phyloP scores from a whole-genome alignment of 768 basidiomycete genomes.

The Macrolepiota albuminosa region DNA sequence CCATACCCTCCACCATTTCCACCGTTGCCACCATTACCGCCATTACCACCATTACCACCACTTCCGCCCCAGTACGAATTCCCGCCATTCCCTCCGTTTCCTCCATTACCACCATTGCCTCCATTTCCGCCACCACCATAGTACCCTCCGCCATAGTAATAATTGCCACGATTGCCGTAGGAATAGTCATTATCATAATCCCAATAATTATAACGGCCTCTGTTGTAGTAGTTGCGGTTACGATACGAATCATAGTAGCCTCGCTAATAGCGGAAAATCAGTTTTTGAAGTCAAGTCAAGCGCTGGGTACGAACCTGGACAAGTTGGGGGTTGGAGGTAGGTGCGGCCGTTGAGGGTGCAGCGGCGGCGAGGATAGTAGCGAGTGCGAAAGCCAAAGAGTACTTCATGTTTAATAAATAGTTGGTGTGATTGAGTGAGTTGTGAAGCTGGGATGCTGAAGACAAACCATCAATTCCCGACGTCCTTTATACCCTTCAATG shows the following conservation, averaged over 20 bases:
- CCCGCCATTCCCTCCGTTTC: background rate
- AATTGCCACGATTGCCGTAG: background rate
- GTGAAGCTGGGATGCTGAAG: background rate
- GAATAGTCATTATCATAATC: background rate
- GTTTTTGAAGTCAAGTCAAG: no score
- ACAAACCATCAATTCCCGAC: no score
- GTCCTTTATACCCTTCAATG: background rate
- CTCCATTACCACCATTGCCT: no score
- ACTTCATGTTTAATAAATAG: background rate
- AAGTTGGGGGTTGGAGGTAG: background rate
- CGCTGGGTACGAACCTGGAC: background rate
- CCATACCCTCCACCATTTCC: background rate
- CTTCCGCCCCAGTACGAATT: background rate
- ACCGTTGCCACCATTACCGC: background rate
- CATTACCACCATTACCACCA: background rate
- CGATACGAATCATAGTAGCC: background rate
- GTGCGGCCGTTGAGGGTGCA: background rate
- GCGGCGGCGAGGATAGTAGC: background rate
- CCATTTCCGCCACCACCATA: background rate
- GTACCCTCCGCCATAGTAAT: background rate
- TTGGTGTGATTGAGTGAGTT: background rate
- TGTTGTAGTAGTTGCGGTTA: background rate
- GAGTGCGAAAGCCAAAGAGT: background rate
- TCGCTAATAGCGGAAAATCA: background rate
- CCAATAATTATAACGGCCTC: background rate